These are phyloP conservation scores for Russula brevipes DNA, from an alignment of 768 basidiomycete species.

Conservation along the genomic window DNA sequence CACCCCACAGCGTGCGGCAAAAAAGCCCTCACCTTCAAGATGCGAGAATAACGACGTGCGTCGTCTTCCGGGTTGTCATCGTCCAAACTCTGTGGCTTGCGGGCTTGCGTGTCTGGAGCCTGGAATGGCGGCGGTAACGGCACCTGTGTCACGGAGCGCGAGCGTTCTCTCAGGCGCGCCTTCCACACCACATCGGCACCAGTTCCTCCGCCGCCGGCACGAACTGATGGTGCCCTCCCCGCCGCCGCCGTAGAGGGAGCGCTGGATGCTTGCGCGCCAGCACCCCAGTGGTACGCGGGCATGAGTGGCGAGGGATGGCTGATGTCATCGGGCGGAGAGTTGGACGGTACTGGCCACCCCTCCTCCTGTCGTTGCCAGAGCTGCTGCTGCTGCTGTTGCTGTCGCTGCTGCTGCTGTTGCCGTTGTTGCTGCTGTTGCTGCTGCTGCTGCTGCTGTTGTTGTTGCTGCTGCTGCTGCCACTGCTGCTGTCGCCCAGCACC, in stretches of 20 bases:
- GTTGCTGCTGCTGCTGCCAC: neutral
- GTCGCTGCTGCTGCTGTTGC: neutral
- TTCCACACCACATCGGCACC: neutral
- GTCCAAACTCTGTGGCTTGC: neutral
- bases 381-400: neutral
- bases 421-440: neutral
- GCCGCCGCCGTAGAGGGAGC: neutral
- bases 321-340: neutral
- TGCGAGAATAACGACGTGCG: neutral
- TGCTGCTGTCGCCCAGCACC: neutral
- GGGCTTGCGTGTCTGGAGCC: neutral
- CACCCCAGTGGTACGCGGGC: neutral
- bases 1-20: no score
- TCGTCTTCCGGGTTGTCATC: neutral
- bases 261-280: neutral
- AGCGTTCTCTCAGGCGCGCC: neutral
- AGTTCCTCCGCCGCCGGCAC: neutral
- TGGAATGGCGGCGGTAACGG: neutral
- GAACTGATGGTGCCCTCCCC: neutral
- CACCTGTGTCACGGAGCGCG: neutral
- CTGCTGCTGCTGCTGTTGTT: neutral
- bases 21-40: slow-evolving; percentile 16
- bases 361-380: neutral
- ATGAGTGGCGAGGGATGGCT: neutral
- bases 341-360: neutral